phyloP scores from a whole-genome alignment of 2,329 filamentous ascomycete genomes.

The Lasiodiplodia sp. region DNA sequence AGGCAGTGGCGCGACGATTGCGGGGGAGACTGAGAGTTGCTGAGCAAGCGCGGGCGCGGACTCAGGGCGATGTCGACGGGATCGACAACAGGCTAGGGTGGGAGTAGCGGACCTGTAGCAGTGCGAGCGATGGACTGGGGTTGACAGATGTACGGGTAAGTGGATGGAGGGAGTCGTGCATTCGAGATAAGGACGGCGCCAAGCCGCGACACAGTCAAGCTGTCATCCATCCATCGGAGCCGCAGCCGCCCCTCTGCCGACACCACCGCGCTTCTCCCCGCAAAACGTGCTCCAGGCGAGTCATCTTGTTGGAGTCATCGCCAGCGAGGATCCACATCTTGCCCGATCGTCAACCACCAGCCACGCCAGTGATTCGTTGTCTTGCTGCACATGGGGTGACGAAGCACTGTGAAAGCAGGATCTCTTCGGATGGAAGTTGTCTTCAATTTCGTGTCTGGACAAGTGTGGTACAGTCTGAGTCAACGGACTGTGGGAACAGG shows the following conservation, averaged over 20 bases:
- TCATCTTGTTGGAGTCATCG: conserved; percentile 22
- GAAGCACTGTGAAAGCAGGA: not conserved
- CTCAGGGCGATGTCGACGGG: no score
- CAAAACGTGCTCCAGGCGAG: conserved; percentile 7
- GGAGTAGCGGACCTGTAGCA: not conserved
- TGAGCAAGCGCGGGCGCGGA: not conserved
- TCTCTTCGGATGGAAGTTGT: not conserved
- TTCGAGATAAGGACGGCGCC: conserved; percentile 15
- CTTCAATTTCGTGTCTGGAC: not conserved
- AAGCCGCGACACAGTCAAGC: conserved; percentile 4
- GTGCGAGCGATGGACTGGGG: not conserved
- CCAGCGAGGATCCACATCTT: not conserved
- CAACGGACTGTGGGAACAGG: not conserved
- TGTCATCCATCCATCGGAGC: conserved; percentile 1
- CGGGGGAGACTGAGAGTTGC: not conserved
- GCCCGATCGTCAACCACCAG: not conserved
- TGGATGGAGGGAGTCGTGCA: conserved; percentile 1
- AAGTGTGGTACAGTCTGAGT: not conserved
- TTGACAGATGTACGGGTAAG: not conserved
- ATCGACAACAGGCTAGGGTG: not conserved
- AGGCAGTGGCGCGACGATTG: conserved; percentile 9
- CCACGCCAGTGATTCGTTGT: not conserved
- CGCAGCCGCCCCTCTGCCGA: not conserved
- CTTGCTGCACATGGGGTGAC: not conserved
- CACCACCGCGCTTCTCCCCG: not conserved